Conservation (phyloP, 495 filamentous ascomycete species). For the Pseudomonodictys pantanalensis region DNA sequence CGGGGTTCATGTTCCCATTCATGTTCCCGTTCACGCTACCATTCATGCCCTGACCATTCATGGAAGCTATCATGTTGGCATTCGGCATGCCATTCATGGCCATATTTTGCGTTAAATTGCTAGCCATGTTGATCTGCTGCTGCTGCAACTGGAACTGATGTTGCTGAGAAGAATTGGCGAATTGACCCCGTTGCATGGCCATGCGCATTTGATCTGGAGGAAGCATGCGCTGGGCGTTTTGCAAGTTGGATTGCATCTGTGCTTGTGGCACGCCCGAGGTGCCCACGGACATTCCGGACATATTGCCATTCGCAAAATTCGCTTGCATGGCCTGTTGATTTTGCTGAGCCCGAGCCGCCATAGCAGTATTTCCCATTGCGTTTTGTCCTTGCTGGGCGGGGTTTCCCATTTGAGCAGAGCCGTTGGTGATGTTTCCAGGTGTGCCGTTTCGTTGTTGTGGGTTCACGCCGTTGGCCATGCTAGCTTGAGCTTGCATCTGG, state of each 20-base stretch:
- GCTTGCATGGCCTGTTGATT: slow-evolving; percentile 22
- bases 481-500: slow-evolving; percentile 18
- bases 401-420: slow-evolving; percentile 15
- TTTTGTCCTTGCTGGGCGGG: slow-evolving; percentile 17
- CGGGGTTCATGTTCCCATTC: slow-evolving; percentile 27
- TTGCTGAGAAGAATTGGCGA: slow-evolving; percentile 29
- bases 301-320: slow-evolving; percentile 47
- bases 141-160: slow-evolving; percentile 40
- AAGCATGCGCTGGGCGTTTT: slow-evolving; percentile 58
- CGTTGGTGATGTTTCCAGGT: slow-evolving; percentile 15
- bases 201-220: slow-evolving; percentile 52
- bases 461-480: slow-evolving; percentile 29
- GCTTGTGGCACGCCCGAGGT: slow-evolving; percentile 70
- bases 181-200: slow-evolving; percentile 33
- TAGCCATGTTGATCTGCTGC: slow-evolving; percentile 33
- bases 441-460: slow-evolving; percentile 26
- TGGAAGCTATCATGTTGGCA: slow-evolving; percentile 34
- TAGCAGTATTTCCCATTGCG: slow-evolving; percentile 6
- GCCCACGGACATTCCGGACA: slow-evolving; percentile 54
- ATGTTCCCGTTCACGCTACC: slow-evolving; percentile 20
- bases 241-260: slow-evolving; percentile 63
- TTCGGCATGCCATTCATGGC: slow-evolving; percentile 32
- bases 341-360: slow-evolving; percentile 14
- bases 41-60: slow-evolving; percentile 29
- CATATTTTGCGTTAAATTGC: slow-evolving; percentile 27